Evolutionary conservation across 805 yeast genomes (phyloP), one percentile per base, ranked within the genome.

Genomic region (Zygosaccharomyces bisporus): DNA sequence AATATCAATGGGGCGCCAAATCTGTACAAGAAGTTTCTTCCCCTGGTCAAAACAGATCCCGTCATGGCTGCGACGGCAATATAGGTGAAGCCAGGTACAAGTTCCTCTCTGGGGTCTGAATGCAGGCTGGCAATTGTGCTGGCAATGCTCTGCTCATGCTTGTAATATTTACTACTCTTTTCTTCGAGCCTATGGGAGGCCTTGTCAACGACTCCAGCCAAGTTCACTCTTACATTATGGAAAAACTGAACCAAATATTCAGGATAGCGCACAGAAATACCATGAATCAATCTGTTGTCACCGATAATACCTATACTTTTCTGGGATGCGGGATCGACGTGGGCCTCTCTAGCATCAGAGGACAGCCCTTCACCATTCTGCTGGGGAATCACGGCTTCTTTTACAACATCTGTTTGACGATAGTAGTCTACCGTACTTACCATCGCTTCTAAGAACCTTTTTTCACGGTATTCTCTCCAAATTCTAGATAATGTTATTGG

Each of bases 31-130:
- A 75, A 52, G 34, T 75, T 74, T 47, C 77, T 67, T 55, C 74
- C 77, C 54, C 82, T 79, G 1, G 83, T 73, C 40, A 79, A 52
- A 14, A 82, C 75, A 34, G 79, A 72, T 38, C 87, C 88, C 1
- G 83, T 64, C 59, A 81, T 70, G 10, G 73, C 67, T 19, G 82
- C 86, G 31, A 81, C 72, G 4, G 72, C 56, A 29, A 79, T 67
- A 52, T 79, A 80, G 2, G 79, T 58, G 2, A 80, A 56, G 49
- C 81, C 81, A 2, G 86, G 85, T 35, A 78, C 62, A 39, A 81
- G 65, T 43, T 71, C 76, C 57, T 80, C 87, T 39, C 67, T 65
- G 51, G 71, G 77, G 53, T 75, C 76, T 3, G 59, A 57, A 57
- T 78, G 86, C 45, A 80, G 66, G 13, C 68, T 66, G 23, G 79